phyloP scores from a whole-genome alignment of 345 rosid genomes.

The Gossypium rotundifolium region DNA sequence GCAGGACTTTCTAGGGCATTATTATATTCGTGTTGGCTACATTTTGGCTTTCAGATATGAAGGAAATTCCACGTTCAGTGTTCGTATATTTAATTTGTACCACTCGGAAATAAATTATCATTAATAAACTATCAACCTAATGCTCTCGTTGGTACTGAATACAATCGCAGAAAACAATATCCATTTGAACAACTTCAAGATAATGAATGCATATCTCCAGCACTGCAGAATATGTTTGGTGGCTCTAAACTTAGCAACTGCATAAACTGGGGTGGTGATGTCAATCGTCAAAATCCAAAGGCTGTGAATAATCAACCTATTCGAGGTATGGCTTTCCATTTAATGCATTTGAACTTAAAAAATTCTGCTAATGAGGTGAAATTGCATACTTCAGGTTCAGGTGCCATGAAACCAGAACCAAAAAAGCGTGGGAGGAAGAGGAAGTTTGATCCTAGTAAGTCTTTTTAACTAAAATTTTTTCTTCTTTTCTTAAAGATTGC shows the following conservation, averaged over 20 bases:
- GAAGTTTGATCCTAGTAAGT: slow-evolving; percentile 64
- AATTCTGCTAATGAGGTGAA: slow-evolving; percentile 21
- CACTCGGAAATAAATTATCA: slow-evolving; percentile 68
- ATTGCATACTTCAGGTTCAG: slow-evolving; percentile 21
- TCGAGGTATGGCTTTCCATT: slow-evolving; percentile 17
- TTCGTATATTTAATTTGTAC: slow-evolving; percentile 65
- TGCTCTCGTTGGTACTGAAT: slow-evolving; percentile 22
- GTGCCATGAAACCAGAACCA: slow-evolving; percentile 35
- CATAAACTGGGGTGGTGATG: slow-evolving; percentile 34
- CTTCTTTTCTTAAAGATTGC: background rate
- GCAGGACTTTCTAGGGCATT: slow-evolving; percentile 79
- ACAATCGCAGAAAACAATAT: slow-evolving; percentile 46
- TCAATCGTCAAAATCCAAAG: slow-evolving; percentile 21
- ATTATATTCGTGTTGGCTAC: slow-evolving; percentile 65
- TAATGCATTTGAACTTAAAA: slow-evolving; percentile 12
- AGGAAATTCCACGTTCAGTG: slow-evolving; percentile 70
- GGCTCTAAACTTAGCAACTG: slow-evolving; percentile 31
- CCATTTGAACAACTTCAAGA: slow-evolving; percentile 76
- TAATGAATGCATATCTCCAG: slow-evolving; percentile 42
- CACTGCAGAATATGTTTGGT: slow-evolving; percentile 47
- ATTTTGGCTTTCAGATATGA: slow-evolving; percentile 78
- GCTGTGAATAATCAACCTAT: slow-evolving; percentile 24
- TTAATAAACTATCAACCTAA: slow-evolving; percentile 43
- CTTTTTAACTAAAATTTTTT: slow-evolving; percentile 8
- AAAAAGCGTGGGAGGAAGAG: slow-evolving; percentile 63